Percentiles rank a stretch among this genome's conserved stretches.
Evolutionary conservation across 169 alveolate species (phyloP).

Genomic region (Eimeria sp.): DNA sequence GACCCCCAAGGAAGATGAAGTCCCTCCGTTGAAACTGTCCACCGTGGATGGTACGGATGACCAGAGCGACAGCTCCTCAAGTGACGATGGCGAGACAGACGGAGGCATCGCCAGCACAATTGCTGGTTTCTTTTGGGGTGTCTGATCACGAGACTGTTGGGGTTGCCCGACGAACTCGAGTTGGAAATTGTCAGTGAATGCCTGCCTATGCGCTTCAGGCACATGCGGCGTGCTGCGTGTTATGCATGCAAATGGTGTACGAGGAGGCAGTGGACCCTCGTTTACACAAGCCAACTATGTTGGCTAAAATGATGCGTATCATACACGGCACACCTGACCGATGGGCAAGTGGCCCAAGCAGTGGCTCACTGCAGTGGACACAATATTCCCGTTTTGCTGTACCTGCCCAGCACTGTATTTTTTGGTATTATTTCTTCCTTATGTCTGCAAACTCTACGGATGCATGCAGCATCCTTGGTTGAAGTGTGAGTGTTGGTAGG

Average conservation of each 20-base stretch:
- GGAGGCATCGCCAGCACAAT: conserved; percentile 70
- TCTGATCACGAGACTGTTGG: neutral
- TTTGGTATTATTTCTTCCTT: neutral
- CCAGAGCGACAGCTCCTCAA: conserved; percentile 52
- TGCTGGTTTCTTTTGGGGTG: conserved; percentile 66
- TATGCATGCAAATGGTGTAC: neutral
- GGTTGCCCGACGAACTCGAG: neutral
- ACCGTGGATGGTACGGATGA: conserved; percentile 63
- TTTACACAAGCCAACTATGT: neutral
- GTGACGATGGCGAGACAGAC: conserved; percentile 55
- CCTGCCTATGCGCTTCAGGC: neutral
- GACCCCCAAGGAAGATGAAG: conserved; percentile 20
- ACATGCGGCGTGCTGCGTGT: neutral
- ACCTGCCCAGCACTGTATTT: neutral
- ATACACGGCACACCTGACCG: neutral
- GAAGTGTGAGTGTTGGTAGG: neutral
- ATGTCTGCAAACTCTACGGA: neutral
- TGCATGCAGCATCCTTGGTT: neutral
- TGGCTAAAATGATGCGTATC: neutral
- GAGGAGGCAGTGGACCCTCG: neutral
- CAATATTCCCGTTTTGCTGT: neutral
- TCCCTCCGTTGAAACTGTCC: conserved; percentile 55
- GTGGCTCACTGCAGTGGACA: neutral
- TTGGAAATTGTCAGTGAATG: neutral
- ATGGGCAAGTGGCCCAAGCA: neutral